Percentiles rank a stretch among this genome's conserved stretches.
Evolutionary conservation across 164 flowering plant species (phyloP).

Genomic region (Macadamia integrifolia): DNA sequence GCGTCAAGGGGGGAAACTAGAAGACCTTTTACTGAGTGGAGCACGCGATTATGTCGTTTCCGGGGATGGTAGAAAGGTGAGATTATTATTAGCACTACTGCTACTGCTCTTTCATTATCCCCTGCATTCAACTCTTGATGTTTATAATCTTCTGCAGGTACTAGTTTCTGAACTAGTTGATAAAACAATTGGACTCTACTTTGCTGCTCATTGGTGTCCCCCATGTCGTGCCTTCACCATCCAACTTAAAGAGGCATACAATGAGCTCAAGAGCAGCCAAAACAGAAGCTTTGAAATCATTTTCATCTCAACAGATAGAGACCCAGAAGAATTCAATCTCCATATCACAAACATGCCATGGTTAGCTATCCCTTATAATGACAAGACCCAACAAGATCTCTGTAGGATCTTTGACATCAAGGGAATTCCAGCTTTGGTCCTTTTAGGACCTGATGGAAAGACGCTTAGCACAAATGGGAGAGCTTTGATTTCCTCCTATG

Average conservation of each 20-base stretch:
- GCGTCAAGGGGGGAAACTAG: conserved; percentile 33
- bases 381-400: conserved; percentile 41
- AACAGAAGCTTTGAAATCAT: conserved; percentile 32
- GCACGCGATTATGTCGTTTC: conserved; percentile 32
- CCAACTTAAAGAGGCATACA: conserved; percentile 39
- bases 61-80: conserved; percentile 35
- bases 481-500: conserved; percentile 40
- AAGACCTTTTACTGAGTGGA: conserved; percentile 33
- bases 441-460: conserved; percentile 52
- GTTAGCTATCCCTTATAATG: conserved; percentile 53
- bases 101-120: no score
- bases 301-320: conserved; percentile 46
- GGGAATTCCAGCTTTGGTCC: conserved; percentile 43
- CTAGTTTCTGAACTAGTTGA: conserved; percentile 38
- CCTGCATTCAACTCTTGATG: neutral
- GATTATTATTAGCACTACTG: neutral
- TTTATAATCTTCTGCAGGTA: conserved; percentile 26
- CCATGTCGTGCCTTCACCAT: conserved; percentile 46
- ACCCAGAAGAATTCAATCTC: conserved; percentile 39
- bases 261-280: conserved; percentile 19
- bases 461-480: conserved; percentile 41
- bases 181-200: conserved; percentile 57
- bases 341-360: conserved; percentile 49
- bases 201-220: conserved; percentile 60
- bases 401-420: conserved; percentile 48